Evolutionary conservation across 495 filamentous ascomycete genomes (phyloP), one percentile per base, ranked within the genome.

Genomic region (Parathielavia appendiculata): DNA sequence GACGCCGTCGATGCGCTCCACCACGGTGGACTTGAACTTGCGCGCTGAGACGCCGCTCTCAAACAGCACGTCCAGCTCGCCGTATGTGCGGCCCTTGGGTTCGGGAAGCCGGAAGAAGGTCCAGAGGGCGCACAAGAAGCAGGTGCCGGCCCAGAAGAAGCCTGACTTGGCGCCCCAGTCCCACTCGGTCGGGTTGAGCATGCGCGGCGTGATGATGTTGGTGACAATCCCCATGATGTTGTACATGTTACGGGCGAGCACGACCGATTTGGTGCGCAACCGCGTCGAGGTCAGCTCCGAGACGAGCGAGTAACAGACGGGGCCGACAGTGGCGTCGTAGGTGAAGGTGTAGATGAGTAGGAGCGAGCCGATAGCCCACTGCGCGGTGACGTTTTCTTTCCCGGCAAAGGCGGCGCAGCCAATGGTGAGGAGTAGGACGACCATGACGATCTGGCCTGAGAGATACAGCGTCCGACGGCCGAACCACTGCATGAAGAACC

Each of bases 301-400:
- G 10, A 85, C 82, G 60, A 85, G 77, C 6, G 81, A 80, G 65
- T 84, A 84, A 64, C 77, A 80, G 26, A 84, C 76, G 7, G 81
- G 78, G 16, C 82, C 83, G 57, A 86, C 77, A n/a, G 80, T 79
- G 60, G 81, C 71, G 57, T 83, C 73, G 67, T 80, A 81, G 59
- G 79, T 62, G 54, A 76, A 59, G 2, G 78, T 75, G 69, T 71
- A 81, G 52, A 77, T 58, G 43, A 82, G 65, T 51, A 85, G 75
- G 49, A 85, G 72, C 13, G 72, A 72, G 17, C 81, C 82, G 4
- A 76, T 80, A 10, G 78, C 76, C 66, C 70, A 77, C 35, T 69
- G 66, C 48, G 73, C 63, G 12, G 63, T 61, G 22, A 53, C 20
- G 23, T 41, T 53, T 7, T 40, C 38, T 7, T 56, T 62, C 47